These are phyloP conservation scores for Phlebopus sp. DNA, from an alignment of 1,284 basidiomycete genomes.

Conservation along the genomic window DNA sequence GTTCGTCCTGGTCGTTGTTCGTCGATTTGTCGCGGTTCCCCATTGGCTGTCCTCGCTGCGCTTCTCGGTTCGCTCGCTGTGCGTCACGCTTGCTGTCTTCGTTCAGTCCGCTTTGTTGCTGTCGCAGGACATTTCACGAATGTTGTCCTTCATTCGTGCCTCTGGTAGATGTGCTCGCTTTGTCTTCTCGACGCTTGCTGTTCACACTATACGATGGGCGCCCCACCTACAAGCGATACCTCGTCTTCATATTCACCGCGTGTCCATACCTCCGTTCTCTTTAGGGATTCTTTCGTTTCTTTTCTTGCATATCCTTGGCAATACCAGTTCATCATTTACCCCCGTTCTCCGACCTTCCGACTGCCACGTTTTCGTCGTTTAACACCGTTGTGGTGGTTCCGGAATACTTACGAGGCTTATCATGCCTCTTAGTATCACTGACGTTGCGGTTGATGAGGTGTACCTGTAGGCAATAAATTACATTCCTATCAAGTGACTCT, in stretches of 20 bases:
- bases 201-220: constrained; percentile 7
- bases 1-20: constrained; percentile 4
- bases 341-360: background rate
- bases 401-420: constrained; percentile 10
- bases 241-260: constrained; percentile 2
- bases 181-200: constrained; percentile 15
- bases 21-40: constrained; percentile 18
- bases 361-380: background rate
- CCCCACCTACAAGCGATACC: constrained; percentile 17
- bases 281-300: background rate
- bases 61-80: background rate
- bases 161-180: constrained; percentile 15
- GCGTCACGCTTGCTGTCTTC: constrained; percentile 17
- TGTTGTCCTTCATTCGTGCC: background rate
- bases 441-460: constrained; percentile 24
- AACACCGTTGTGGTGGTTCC: background rate
- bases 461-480: constrained; percentile 23
- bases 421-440: constrained; percentile 9
- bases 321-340: background rate
- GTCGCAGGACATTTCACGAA: constrained; percentile 19
- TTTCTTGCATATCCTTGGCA: constrained; percentile 26
- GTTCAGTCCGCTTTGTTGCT: constrained; percentile 23
- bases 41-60: background rate
- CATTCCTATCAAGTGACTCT: no score
- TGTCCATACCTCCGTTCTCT: constrained; percentile 7